Base-by-base conservation (phyloP, 1,284 basidiomycete species). In the Ganoderma leucocontextum region DNA sequence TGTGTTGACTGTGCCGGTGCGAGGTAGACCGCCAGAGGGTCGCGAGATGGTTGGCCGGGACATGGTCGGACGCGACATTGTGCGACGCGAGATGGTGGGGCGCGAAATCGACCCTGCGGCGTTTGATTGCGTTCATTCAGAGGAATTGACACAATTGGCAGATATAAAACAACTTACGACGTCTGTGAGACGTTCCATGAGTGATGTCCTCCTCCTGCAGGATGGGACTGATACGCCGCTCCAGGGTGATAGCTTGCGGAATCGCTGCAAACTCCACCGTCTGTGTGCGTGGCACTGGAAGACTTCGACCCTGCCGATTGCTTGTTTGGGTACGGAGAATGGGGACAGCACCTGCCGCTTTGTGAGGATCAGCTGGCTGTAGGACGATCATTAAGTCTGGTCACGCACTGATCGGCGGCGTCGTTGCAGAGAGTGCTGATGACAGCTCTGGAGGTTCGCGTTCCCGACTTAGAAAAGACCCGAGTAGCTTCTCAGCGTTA, bases 181-280 rank as follows among this genome's bases (percentile, higher is more conserved):
- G 63, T 38, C 49, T n/a, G 60, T 58, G 65, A 17, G 42, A 59
- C 19, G 39, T 52, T n/a, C 22, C 61, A 49, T 66, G 57, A 19
- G 33, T 29, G n/a, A 47, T 35, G 29, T 68, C 63, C 36, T 62
- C 63, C 33, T 66, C 69, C 2, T 72, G 69, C 22, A 60, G 61
- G 10, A 72, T 69, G 41, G 69, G 58, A 49, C 67, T 72, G 53
- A 72, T 66, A 58, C 69, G 64, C 4, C 69, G 67, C 39, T 73
- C 71, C 15, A 60, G 63, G n/a, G 66, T 52, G n/a, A 74, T 39
- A 17, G 75, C 70, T 17, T 68, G 72, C 1, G 74, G 74, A 60
- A 66, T 67, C 22, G 84, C 80, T 5, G 85, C 85, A 73, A 88
- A 89, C 66, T 91, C 90, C 33, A 91, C 80, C 0, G 89, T 91